phyloP scores from a whole-genome alignment of 768 basidiomycete genomes.

The Daedaleopsis nitida region DNA sequence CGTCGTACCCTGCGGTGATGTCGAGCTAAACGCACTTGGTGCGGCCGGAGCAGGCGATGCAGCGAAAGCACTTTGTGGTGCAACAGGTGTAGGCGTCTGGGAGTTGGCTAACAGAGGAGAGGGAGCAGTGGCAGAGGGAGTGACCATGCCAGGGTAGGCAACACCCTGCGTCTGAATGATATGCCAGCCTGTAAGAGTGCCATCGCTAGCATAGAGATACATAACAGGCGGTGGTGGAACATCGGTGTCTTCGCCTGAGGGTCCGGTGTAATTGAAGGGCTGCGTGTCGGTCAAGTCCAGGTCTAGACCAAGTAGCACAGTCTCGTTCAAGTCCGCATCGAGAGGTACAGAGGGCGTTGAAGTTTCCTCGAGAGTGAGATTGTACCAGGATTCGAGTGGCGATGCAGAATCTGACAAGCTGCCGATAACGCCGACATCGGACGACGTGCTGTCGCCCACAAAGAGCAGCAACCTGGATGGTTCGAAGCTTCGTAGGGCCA shows the following conservation, averaged over 20 bases:
- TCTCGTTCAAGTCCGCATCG: slow-evolving; percentile 70
- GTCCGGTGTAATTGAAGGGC: slow-evolving; percentile 37
- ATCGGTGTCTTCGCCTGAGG: slow-evolving; percentile 44
- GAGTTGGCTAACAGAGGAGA: slow-evolving; percentile 4
- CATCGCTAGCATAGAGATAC: slow-evolving; percentile 79
- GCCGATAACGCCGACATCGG: slow-evolving; percentile 51
- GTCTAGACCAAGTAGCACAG: slow-evolving; percentile 63
- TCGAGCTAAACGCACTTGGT: slow-evolving; percentile 21
- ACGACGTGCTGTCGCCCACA: slow-evolving; percentile 51
- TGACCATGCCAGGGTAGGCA: slow-evolving; percentile 59
- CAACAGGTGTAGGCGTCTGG: not conserved
- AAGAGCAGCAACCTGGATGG: slow-evolving; percentile 45
- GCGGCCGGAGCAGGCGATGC: slow-evolving; percentile 5
- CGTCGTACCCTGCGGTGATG: slow-evolving; percentile 4
- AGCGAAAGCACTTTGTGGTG: slow-evolving; percentile 8
- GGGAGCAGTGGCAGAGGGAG: slow-evolving; percentile 12
- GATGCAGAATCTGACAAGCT: slow-evolving; percentile 26
- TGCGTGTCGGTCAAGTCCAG: slow-evolving; percentile 61
- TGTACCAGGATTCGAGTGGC: slow-evolving; percentile 43
- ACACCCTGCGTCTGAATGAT: slow-evolving; percentile 55
- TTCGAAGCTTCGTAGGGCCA: slow-evolving; percentile 46
- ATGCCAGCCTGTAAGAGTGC: slow-evolving; percentile 75
- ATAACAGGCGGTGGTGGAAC: slow-evolving; percentile 60
- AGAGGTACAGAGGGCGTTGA: slow-evolving; percentile 64
- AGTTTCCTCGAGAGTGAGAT: slow-evolving; percentile 49